Conservation (phyloP, 495 filamentous ascomycete species). For the Thozetella sp. region DNA sequence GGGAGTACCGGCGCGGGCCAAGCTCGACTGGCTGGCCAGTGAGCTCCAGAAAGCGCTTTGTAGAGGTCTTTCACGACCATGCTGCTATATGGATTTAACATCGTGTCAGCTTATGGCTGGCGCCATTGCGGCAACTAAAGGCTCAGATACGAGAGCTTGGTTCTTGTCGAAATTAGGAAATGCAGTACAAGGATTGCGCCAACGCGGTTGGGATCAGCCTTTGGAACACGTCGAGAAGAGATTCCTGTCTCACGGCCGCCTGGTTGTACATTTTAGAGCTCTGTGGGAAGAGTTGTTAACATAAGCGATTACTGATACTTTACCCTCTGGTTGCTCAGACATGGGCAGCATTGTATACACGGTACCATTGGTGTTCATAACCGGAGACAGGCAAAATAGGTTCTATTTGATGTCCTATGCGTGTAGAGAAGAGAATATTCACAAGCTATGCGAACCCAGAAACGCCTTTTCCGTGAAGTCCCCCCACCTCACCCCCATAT, state of each 20-base stretch:
- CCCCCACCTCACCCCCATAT: no score
- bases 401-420: neutral
- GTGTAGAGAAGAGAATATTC: neutral
- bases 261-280: neutral
- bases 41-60: constrained; percentile 17
- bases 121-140: constrained; percentile 18
- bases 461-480: no score
- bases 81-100: constrained; percentile 22
- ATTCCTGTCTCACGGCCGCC: neutral
- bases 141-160: constrained; percentile 18
- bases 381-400: neutral
- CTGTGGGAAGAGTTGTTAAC: neutral
- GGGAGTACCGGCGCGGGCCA: constrained; percentile 1
- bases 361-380: neutral
- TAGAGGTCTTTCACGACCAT: constrained; percentile 15
- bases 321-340: neutral
- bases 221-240: neutral
- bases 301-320: no score
- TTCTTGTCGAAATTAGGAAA: constrained; percentile 18
- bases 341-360: neutral
- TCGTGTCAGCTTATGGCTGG: constrained; percentile 22
- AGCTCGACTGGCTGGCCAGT: constrained; percentile 14
- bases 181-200: neutral
- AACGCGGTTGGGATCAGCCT: neutral
- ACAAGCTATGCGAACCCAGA: no score